These are phyloP conservation scores for rapeseed (Brassica napus) DNA, from an alignment of 345 rosid genomes.

Conservation along the genomic window Da-Ae NC_063441.1:22078501-22079000, in stretches of 20 bases:
- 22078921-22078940: slow-evolving; percentile 55
- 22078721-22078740: neutral
- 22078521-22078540: no score
- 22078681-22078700: no score
- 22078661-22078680: neutral
- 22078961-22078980: slow-evolving; percentile 79
- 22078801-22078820: no score
- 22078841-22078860: neutral
- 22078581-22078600: no score
- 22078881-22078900: slow-evolving; percentile 70
- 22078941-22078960: slow-evolving; percentile 90
- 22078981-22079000: slow-evolving; percentile 74
- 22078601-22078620: neutral
- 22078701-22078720: no score
- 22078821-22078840: neutral
- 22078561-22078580: neutral
- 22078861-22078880: slow-evolving; percentile 45
- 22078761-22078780: neutral
- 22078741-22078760: neutral
- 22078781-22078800: neutral
- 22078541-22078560: no score
- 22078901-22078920: slow-evolving; percentile 53
- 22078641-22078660: neutral
- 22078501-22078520: neutral
- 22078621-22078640: neutral